Percentiles rank a stretch among this genome's conserved stretches.
Evolutionary conservation across 2,329 filamentous ascomycete species (phyloP).

Genomic region (Harringtonia lauricola): DNA sequence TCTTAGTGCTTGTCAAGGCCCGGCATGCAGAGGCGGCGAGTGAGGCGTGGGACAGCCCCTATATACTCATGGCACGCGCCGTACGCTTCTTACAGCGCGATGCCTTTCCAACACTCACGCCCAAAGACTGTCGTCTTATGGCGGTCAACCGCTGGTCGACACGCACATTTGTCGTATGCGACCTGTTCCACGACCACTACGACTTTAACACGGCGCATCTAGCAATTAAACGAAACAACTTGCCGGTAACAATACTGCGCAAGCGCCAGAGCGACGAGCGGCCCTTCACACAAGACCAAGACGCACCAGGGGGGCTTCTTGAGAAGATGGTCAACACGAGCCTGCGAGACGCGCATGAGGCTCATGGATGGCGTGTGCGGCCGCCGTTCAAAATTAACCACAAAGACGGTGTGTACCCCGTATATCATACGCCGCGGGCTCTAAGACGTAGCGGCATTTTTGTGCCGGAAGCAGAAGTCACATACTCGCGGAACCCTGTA

Average conservation of each 20-base stretch:
- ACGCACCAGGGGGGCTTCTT: not conserved
- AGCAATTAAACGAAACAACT: not conserved
- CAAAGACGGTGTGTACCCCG: constrained; percentile 3
- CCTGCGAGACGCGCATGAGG: constrained; percentile 1
- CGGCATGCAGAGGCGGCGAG: not conserved
- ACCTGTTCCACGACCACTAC: not conserved
- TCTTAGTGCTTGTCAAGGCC: not conserved
- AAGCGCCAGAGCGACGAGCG: constrained; percentile 1
- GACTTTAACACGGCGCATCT: constrained; percentile 1
- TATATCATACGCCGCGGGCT: constrained; percentile 1
- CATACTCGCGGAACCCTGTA: constrained; percentile 1
- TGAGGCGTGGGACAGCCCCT: constrained; percentile 1
- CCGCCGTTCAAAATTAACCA: constrained; percentile 2
- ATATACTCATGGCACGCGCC: not conserved
- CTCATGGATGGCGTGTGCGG: constrained; percentile 1
- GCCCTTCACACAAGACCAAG: constrained; percentile 1
- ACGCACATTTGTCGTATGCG: constrained; percentile 2
- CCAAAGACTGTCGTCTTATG: constrained; percentile 2
- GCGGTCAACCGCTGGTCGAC: constrained; percentile 2
- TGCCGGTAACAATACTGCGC: constrained; percentile 1
- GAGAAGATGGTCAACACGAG: constrained; percentile 2
- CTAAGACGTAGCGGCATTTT: not conserved
- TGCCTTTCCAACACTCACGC: not conserved
- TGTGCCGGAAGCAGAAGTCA: constrained; percentile 2
- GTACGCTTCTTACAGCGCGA: constrained; percentile 1